Base-by-base conservation (phyloP, 805 yeast genomes). In the Wickerhamiella kurtzmanii region DNA sequence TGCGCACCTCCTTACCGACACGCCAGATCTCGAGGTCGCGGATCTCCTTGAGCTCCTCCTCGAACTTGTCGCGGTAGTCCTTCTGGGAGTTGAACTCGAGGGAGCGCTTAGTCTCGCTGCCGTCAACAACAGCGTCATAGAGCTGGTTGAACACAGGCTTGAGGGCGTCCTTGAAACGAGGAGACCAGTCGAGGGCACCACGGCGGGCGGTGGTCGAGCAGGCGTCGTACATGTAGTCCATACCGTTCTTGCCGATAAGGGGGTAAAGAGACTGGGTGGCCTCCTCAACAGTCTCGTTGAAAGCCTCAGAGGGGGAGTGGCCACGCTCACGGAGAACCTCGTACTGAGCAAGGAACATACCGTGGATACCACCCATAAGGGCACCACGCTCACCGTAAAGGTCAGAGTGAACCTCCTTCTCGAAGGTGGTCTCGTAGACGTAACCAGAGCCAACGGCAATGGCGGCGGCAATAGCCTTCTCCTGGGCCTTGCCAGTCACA, bases 211-310 rank as follows among this genome's bases (percentile, higher is more conserved):
- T 92, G 66, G 98, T 92, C 60, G 98, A 92, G 75, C 98, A 92
- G 64, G 98, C 98, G 68, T 92, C 97, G 80, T 92, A 92, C 98
- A 92, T 92, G 89, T 92, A 92, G 75, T 92, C 98, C 98, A 92
- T 92, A 76, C 98, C 98, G 79, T 92, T 84, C 74, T 86, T 87
- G 74, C 98, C 98, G 62, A 92, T 71, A 77, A 92, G 81, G 73
- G 98, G 98, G 84, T 92, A 92, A 64, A 92, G 78, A 49, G 97
- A 92, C 77, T 92, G 98, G 56, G 98, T 92, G 58, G 98, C 98
- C 77, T 92, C 98, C 79, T 92, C 98, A 60, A 92, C 98, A 61
- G 98, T 92, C 79, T 92, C 98, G 74, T 92, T 92, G 88, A 92
- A 92, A 63, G 98, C 97, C 78, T 92, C 98, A 52, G 96, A 86